Evolutionary conservation across 2,329 filamentous ascomycete species (phyloP).

Genomic region (Apiospora koreana): DNA sequence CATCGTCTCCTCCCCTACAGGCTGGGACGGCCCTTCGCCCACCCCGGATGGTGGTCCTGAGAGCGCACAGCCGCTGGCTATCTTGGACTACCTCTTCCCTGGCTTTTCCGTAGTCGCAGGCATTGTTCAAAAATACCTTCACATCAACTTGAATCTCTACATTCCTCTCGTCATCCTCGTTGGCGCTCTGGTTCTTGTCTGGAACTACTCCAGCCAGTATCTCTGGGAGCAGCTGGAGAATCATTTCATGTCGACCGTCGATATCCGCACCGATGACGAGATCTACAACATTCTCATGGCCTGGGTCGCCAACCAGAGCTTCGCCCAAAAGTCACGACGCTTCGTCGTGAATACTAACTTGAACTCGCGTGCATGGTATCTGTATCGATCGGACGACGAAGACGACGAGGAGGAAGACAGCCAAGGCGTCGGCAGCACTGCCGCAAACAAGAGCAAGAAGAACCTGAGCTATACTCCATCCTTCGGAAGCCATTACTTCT

Average conservation of each 20-base stretch:
- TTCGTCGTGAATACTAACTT: slow-evolving; percentile 67
- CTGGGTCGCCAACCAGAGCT: slow-evolving; percentile 66
- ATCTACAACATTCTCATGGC: slow-evolving; percentile 73
- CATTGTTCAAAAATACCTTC: slow-evolving; percentile 55
- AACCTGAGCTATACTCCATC: slow-evolving; percentile 65
- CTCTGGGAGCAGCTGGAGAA: slow-evolving; percentile 48
- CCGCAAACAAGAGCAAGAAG: slow-evolving; percentile 47
- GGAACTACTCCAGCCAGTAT: slow-evolving; percentile 53
- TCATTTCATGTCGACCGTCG: slow-evolving; percentile 65
- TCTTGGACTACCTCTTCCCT: slow-evolving; percentile 66
- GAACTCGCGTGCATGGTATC: slow-evolving; percentile 51
- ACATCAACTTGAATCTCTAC: slow-evolving; percentile 64
- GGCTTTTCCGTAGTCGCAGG: slow-evolving; percentile 62
- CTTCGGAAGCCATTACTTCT: slow-evolving; percentile 68
- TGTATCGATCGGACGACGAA: slow-evolving; percentile 47
- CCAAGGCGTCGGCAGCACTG: slow-evolving; percentile 25
- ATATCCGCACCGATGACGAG: slow-evolving; percentile 69
- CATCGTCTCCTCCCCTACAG: slow-evolving; percentile 12
- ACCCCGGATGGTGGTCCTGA: neutral
- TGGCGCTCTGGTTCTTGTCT: slow-evolving; percentile 49
- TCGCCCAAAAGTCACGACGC: slow-evolving; percentile 58
- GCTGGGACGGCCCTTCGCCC: slow-evolving; percentile 10
- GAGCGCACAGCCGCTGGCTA: slow-evolving; percentile 30
- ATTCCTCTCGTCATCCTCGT: slow-evolving; percentile 57
- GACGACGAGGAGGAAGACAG: slow-evolving; percentile 45